Evolutionary conservation across 2,329 filamentous ascomycete species (phyloP), one percentile per base, ranked within the genome.

Genomic region (Nemania abortiva): DNA sequence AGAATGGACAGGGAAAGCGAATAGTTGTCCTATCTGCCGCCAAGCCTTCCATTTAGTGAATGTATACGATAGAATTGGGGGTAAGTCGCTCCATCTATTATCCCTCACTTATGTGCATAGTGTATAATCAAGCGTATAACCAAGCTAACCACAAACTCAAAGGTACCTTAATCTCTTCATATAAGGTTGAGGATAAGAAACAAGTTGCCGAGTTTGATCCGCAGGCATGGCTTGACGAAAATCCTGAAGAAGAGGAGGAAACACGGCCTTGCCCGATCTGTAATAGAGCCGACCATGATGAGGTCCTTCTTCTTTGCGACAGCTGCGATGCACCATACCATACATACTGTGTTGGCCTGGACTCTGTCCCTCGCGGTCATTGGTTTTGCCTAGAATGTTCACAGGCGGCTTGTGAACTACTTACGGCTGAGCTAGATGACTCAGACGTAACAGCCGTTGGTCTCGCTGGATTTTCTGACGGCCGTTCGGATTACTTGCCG

Each of bases 1-100:
- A 75, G 93, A 94, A 74, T 99, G 96, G 96, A 94, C 95, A 54
- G 93, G 97, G 82, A 92, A 97, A 80, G 95, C 96, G 72, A 99
- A 98, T 82, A 98, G 95, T 79, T 99, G 96, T 81, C 96, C 96
- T 54, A 97, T 99, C 81, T 99, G 96, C 82, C 92, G 96, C 74
- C 92, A 93, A 76, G 90, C 88, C 72, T 98, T 99, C 84, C 95
- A 98, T 81, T 84, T 91, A 75, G 95, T 99, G 73, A 90, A 96
- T 79, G 90, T 99, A 70, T 92, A 92, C 80, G 89, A 92, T 77
- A 89, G 87, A 74, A 83, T 94, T 77, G 92, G 93, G 85, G 93
- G 94, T 96, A 88, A 82, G 89, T 85, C 66, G 54, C 69, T 67
- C 47, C 60, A 55, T 74, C 27, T 45, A 52, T 24, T 55, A 52